These are phyloP conservation scores for Phylloporus sp. DNA, from an alignment of 768 basidiomycete genomes.

Conservation along the genomic window DNA sequence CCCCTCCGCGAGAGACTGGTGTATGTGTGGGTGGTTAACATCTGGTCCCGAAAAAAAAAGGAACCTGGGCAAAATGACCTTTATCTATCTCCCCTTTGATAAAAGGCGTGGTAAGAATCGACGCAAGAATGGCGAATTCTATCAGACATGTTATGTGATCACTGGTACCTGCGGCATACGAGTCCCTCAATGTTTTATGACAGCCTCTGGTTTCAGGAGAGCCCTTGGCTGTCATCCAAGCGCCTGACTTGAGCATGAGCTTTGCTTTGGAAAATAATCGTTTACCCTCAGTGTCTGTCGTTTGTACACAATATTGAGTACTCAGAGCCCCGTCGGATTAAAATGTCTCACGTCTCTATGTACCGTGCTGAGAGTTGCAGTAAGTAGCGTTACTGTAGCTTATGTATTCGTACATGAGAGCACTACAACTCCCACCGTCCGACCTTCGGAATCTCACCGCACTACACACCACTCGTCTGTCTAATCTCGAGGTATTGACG, in stretches of 20 bases:
- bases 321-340: background rate
- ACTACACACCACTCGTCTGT: constrained; percentile 1
- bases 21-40: constrained; percentile 6
- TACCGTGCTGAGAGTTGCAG: no score
- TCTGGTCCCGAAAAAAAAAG: background rate
- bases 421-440: background rate
- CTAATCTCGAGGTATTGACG: background rate
- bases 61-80: no score
- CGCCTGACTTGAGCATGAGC: constrained; percentile 68
- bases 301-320: background rate
- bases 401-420: background rate
- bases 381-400: no score
- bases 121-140: constrained; percentile 16
- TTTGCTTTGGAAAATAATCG: constrained; percentile 67
- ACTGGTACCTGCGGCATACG: no score
- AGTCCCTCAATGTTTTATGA: background rate
- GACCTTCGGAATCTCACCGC: background rate
- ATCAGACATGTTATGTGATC: background rate
- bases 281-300: constrained; percentile 20
- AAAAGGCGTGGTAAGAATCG: constrained; percentile 1
- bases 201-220: background rate
- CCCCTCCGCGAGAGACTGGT: constrained; percentile 4
- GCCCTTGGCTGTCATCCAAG: constrained; percentile 8
- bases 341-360: no score
- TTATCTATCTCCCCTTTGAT: background rate